A percentile compares a stretch with the other conserved stretches of the same genome.
These are phyloP conservation scores for Aspergillus sp. DNA, from an alignment of 2,329 filamentous ascomycete genomes.

Conservation along the genomic window DNA sequence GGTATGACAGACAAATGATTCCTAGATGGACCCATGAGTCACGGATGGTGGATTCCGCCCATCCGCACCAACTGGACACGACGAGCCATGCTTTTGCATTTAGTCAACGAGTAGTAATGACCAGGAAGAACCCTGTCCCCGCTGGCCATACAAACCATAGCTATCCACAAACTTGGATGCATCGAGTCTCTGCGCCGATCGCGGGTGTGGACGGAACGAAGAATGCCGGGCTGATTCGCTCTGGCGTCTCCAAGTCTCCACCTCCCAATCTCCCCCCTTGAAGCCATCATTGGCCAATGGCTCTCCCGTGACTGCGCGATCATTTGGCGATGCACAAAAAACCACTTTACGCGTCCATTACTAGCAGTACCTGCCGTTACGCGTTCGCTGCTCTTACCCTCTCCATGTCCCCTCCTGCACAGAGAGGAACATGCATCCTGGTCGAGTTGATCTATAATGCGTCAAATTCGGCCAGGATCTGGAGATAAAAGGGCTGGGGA, in stretches of 20 bases:
- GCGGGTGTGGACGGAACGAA: background rate
- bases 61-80: background rate
- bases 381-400: slow-evolving; percentile 29
- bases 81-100: background rate
- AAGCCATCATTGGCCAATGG: slow-evolving; percentile 24
- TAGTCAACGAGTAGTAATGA: background rate
- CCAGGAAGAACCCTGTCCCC: background rate
- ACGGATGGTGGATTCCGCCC: background rate
- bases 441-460: background rate
- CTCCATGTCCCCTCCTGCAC: slow-evolving; percentile 11
- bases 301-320: slow-evolving; percentile 39
- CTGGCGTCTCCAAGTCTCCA: background rate
- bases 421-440: background rate
- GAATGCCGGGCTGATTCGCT: background rate
- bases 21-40: background rate
- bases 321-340: slow-evolving; percentile 38
- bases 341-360: slow-evolving; percentile 35
- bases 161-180: background rate
- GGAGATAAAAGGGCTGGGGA: background rate
- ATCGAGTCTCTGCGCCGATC: background rate
- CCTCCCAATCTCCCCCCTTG: background rate
- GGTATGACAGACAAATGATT: background rate
- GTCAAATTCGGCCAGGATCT: background rate
- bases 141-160: background rate
- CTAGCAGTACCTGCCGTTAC: slow-evolving; percentile 21